Evolutionary conservation across 331 rosid genomes (phyloP).

Genomic region (Ulmus americana): DNA sequence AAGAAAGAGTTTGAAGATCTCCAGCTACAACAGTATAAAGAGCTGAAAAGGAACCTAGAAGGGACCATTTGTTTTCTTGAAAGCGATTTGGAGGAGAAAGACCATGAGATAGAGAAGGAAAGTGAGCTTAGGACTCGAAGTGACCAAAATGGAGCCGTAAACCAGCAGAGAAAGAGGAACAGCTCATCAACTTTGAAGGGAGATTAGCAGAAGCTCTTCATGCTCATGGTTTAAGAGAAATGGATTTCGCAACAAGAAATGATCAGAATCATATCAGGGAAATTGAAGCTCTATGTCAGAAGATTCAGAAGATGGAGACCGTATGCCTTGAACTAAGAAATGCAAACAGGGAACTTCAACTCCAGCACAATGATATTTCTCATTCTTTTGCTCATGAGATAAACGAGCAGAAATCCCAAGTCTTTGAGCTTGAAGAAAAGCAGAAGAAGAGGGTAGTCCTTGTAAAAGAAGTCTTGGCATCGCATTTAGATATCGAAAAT

Average conservation of each 20-base stretch:
- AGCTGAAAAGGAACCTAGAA: constrained; percentile 32
- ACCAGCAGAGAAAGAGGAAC: constrained; percentile 25
- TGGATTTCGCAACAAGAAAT: neutral
- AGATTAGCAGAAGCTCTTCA: constrained; percentile 31
- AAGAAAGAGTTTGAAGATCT: constrained; percentile 24
- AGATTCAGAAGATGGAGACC: constrained; percentile 32
- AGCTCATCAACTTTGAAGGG: constrained; percentile 27
- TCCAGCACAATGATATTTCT: neutral
- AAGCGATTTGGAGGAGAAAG: constrained; percentile 33
- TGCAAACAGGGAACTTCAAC: constrained; percentile 2
- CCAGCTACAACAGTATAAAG: constrained; percentile 22
- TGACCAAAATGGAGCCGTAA: constrained; percentile 28
- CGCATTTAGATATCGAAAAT: no score
- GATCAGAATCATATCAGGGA: constrained; percentile 1
- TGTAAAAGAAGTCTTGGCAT: no score
- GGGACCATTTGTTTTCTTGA: constrained; percentile 26
- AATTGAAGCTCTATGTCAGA: constrained; percentile 26
- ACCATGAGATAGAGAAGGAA: constrained; percentile 26
- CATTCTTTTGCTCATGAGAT: neutral
- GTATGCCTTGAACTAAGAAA: constrained; percentile 8
- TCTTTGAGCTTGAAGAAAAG: neutral
- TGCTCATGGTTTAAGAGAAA: no score
- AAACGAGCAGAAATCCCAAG: neutral
- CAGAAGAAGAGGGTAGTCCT: neutral
- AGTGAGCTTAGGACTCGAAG: constrained; percentile 13